Conservation (phyloP, 495 filamentous ascomycete species). For the Elaphomyces granulatus region DNA sequence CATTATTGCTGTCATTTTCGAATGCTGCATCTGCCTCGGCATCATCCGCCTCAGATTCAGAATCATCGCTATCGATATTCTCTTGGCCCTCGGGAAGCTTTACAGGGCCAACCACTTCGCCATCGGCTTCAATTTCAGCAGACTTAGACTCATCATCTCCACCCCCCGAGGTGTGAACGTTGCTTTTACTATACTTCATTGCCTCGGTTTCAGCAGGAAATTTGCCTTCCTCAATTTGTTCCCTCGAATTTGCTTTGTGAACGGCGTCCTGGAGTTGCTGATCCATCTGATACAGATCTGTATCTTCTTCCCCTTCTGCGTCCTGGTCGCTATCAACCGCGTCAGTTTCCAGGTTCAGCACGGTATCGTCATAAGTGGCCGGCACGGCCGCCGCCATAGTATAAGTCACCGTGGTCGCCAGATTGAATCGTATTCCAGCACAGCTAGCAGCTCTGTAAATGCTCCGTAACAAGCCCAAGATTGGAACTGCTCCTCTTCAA, state of each 20-base stretch:
- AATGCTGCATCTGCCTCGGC: constrained; percentile 31
- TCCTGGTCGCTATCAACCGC: constrained; percentile 37
- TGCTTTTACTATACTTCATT: constrained; percentile 4
- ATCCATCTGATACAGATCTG: constrained; percentile 34
- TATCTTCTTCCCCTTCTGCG: constrained; percentile 38
- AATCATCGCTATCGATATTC: constrained; percentile 29
- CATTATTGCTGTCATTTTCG: constrained; percentile 28
- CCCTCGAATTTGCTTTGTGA: constrained; percentile 39
- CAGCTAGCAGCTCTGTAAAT: neutral
- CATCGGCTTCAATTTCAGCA: constrained; percentile 24
- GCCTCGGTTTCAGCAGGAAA: constrained; percentile 23
- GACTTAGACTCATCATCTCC: constrained; percentile 22
- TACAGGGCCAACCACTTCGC: constrained; percentile 61
- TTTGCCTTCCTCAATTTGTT: constrained; percentile 29
- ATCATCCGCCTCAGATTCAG: constrained; percentile 27
- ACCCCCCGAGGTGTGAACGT: constrained; percentile 24
- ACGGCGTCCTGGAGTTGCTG: constrained; percentile 36
- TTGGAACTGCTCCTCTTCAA: constrained; percentile 2
- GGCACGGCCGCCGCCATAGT: constrained; percentile 37
- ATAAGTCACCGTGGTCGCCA: constrained; percentile 32
- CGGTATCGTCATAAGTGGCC: constrained; percentile 27
- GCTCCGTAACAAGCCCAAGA: neutral
- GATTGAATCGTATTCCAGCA: constrained; percentile 15
- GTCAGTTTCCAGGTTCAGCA: constrained; percentile 22
- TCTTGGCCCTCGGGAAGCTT: constrained; percentile 46